Evolutionary conservation across 2,329 filamentous ascomycete genomes (phyloP), one percentile per base, ranked within the genome.

Genomic region (Beauveria caledonica): DNA sequence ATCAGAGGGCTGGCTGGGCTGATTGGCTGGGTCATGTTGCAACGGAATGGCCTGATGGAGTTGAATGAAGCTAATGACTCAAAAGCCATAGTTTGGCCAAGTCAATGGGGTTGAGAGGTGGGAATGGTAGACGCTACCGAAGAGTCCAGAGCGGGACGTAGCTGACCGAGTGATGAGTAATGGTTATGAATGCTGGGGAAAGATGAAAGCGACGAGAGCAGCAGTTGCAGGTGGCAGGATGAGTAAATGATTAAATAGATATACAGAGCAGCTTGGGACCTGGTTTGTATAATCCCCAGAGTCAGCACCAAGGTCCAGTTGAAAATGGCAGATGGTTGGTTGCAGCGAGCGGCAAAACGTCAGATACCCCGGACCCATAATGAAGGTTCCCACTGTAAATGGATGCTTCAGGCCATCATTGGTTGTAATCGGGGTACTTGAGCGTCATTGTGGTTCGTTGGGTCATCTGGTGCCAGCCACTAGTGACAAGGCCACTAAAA

Each of bases 391-490:
- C 33, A 10, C 1, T 13, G 11, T 29, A 54, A 27, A 29, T 17
- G 17, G 5, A 8, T 44, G 44, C 51, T 39, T 25, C 51, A 54
- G 51, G 44, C 51, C 51, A 36, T 36, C 33, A 36, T 36, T 44
- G 15, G 51, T 23, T 54, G 51, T 9, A 13, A 8, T 29, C 9
- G 23, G 15, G 46, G 13, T 6, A 5, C 8, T 51, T 29, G 19
- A 25, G 23, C 46, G 46, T 49, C 48, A 50, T 50, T n/a, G 51
- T 44, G 51, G 51, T 54, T 54, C 51, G 51, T 42, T 25, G 51
- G 29, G 50, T 25, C 44, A 21, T 46, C 44, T 46, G 44, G 44
- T 46, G 44, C 11, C 11, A 36, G 11, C 33, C 33, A 36, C 33
- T 36, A 36, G 33, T 13, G 5, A 36, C 33, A 36, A 36, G 33